phyloP scores from a whole-genome alignment of 805 yeast species.

The Starmerella etchellsii region DNA sequence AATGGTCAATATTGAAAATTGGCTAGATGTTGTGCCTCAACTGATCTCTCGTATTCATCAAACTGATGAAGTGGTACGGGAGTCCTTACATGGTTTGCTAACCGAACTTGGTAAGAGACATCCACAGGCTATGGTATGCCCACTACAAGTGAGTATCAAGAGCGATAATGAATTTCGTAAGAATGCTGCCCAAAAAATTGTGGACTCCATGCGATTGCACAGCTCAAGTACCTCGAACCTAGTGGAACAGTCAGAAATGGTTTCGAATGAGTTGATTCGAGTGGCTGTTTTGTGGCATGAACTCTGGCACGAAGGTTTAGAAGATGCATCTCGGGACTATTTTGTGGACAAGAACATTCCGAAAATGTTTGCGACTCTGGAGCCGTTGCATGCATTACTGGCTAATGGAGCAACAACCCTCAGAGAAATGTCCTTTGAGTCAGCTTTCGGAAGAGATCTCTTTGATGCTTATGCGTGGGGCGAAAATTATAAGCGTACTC shows the following conservation, averaged over 20 bases:
- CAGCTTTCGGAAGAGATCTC: constrained; percentile 85
- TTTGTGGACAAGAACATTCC: constrained; percentile 92
- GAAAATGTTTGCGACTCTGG: constrained; percentile 82
- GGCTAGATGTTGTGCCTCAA: constrained; percentile 95
- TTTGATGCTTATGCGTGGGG: constrained; percentile 93
- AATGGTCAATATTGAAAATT: constrained; percentile 78
- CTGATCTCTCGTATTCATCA: constrained; percentile 93
- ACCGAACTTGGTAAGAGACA: constrained; percentile 87
- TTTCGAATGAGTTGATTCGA: constrained; percentile 83
- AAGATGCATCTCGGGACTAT: constrained; percentile 86
- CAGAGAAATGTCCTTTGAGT: constrained; percentile 82
- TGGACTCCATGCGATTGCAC: constrained; percentile 84
- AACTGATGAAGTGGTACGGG: constrained; percentile 73
- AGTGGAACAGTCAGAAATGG: constrained; percentile 86
- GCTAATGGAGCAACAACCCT: constrained; percentile 80
- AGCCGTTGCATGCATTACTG: constrained; percentile 75
- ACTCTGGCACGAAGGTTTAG: constrained; percentile 94
- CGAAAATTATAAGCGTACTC: constrained; percentile 66
- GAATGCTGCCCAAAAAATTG: constrained; percentile 79
- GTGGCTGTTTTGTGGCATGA: constrained; percentile 97
- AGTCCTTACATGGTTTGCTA: constrained; percentile 63
- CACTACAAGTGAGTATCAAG: constrained; percentile 88
- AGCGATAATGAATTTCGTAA: constrained; percentile 84
- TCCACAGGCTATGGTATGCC: constrained; percentile 94
- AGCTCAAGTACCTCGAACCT: constrained; percentile 43